Percentiles rank a stretch among this genome's conserved stretches.
Evolutionary conservation across 1,284 basidiomycete species (phyloP).

Genomic region (Cryptococcus deneoformans): DNA sequence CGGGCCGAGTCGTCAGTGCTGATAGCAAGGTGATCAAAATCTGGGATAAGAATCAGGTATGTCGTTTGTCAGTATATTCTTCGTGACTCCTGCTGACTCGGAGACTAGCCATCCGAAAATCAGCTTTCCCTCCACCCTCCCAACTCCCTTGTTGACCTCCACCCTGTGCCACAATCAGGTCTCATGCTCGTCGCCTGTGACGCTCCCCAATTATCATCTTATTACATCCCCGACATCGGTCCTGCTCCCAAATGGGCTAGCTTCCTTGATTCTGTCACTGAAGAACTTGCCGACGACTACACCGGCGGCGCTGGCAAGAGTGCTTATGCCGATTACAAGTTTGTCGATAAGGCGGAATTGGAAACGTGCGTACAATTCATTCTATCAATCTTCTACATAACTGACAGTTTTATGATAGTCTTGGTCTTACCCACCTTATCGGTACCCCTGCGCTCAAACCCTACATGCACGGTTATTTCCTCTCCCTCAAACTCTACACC

Average conservation of each 20-base stretch:
- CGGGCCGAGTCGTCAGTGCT: constrained; percentile 76
- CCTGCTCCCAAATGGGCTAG: constrained; percentile 96
- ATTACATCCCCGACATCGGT: constrained; percentile 93
- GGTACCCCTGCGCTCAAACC: constrained; percentile 92
- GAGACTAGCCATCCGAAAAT: constrained; percentile 74
- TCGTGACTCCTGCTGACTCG: constrained; percentile 2
- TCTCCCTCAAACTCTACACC: constrained; percentile 93
- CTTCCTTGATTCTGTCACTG: constrained; percentile 97
- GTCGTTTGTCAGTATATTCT: constrained; percentile 38
- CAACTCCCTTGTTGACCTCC: constrained; percentile 80
- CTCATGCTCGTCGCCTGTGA: constrained; percentile 87
- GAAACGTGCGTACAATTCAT: constrained; percentile 60
- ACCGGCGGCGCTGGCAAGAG: constrained; percentile 48
- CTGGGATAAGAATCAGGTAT: constrained; percentile 79
- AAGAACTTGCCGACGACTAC: constrained; percentile 90
- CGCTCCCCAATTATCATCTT: constrained; percentile 84
- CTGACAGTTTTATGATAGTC: constrained; percentile 26
- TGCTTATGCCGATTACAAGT: constrained; percentile 95
- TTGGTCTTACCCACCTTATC: constrained; percentile 90
- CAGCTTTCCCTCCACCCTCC: constrained; percentile 91
- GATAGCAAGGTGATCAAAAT: constrained; percentile 96
- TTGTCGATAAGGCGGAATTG: constrained; percentile 85
- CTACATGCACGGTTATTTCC: constrained; percentile 99
- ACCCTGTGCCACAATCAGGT: constrained; percentile 80
- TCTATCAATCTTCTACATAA: neutral